Evolutionary conservation across 768 basidiomycete species (phyloP), one percentile per base, ranked within the genome.

Genomic region (Pisolithus albus): DNA sequence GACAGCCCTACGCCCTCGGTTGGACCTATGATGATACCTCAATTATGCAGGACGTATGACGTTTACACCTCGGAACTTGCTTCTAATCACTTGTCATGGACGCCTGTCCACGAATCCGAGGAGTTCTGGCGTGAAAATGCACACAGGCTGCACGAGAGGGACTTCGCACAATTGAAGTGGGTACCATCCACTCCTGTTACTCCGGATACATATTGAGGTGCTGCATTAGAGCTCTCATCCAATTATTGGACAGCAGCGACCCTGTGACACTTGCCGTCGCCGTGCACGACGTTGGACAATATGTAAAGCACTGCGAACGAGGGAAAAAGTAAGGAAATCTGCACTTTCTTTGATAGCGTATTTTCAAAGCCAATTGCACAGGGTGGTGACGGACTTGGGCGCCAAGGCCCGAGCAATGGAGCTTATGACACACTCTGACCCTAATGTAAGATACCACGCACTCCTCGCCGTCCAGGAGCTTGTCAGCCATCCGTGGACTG

Each of bases 121-220:
- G 83, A 92, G 34, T 99, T 99, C 72, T 99, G 96, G 96, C 90
- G 88, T 63, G 92, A 94, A 72, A 97, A 98, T 63, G 93, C 88
- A 5, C 70, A 74, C 7, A 91, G 82, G 63, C 70, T 98, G 40
- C 90, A 92, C 57, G 93, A 97, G 55, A 82, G 80, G 49, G 86
- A 92, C 61, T 78, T 84, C 57, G 82, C 86, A 60, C 86, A 90
- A 53, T 76, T 98, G 52, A 93, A 87, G 95, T 93, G 72, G 57
- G 49, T 55, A 15, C 18, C 3, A 9, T 24, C 42, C 23, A 43
- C 24, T 18, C 42, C 24, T 28, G 26, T 32, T 8, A 21, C 18
- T 15, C 39, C 47, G 39, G 19, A 16, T 4, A n/a, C 9, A 21
- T n/a, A 26, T 47, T 53, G 43, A 44, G 23, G 11, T 6, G 15